phyloP scores from a whole-genome alignment of 305 asterid genomes.

The Plantago lanceolata region DNA sequence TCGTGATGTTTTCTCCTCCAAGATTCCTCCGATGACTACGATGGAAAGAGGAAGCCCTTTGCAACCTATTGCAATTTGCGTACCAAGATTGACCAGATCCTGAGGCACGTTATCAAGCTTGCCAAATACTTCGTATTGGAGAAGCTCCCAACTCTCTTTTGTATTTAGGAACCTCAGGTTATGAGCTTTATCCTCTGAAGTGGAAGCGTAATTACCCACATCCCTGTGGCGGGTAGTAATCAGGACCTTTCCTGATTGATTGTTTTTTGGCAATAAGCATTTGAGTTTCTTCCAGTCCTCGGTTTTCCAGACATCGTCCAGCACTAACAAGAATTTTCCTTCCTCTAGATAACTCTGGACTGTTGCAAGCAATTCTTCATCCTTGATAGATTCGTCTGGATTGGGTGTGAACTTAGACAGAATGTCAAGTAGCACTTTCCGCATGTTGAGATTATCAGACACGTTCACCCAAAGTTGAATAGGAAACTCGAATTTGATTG shows the following conservation, averaged over 20 bases:
- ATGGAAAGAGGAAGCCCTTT: background rate
- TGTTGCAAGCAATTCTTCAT: background rate
- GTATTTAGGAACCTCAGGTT: constrained; percentile 16
- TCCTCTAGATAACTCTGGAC: constrained; percentile 9
- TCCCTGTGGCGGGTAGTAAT: constrained; percentile 26
- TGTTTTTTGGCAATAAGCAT: constrained; percentile 24
- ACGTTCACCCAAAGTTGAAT: constrained; percentile 27
- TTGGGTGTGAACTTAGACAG: background rate
- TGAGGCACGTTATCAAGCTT: constrained; percentile 14
- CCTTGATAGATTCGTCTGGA: background rate
- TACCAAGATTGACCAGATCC: constrained; percentile 19
- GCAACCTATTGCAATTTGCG: background rate
- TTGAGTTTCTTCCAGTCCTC: constrained; percentile 29
- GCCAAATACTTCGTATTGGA: constrained; percentile 29
- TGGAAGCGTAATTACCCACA: constrained; percentile 25
- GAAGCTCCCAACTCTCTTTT: constrained; percentile 27
- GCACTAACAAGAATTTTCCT: constrained; percentile 25
- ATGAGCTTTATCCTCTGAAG: background rate
- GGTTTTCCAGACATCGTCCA: constrained; percentile 35
- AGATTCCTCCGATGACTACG: background rate
- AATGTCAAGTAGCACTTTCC: background rate
- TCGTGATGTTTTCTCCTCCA: background rate
- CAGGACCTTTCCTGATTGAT: constrained; percentile 24
- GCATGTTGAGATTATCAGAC: constrained; percentile 24
- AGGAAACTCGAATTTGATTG: constrained; percentile 27